Evolutionary conservation across 1,284 basidiomycete species (phyloP), one percentile per base, ranked within the genome.

Genomic region (Puccinia coronata): DNA sequence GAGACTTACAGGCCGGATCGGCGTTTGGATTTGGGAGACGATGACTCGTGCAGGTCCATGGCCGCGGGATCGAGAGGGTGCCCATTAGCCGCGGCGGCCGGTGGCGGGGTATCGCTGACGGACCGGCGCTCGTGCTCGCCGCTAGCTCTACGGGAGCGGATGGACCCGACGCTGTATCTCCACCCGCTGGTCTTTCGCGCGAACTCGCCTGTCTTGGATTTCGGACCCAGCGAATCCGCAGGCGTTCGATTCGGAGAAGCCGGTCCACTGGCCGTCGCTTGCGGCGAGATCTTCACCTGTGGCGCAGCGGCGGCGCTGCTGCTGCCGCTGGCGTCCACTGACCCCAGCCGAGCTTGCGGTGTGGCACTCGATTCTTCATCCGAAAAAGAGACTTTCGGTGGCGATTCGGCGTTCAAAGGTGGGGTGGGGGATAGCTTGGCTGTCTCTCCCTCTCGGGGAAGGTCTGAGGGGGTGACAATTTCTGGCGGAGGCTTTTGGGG

Each of bases 81-180:
- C 6, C 8, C 69, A n/a, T 51, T 36, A 2, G 28, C 14, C 2
- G 20, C 12, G 12, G n/a, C n/a, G n/a, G n/a, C n/a, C n/a, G n/a
- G n/a, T n/a, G 59, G 39, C 28, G 36, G 25, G 11, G 20, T 73
- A 28, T 55, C 36, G n/a, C 73, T 61, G 43, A 67, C 65, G 4
- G 65, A 67, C 8, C 65, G 36, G 20, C 43, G 69, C 12, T 47
- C 25, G n/a, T 71, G n/a, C 1, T 71, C 69, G 28, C 43, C 25
- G 28, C 69, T 71, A 51, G 47, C 28, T 18, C 43, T 47, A 9
- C 69, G 69, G 47, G 69, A 71, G 4, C 69, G 69, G 18, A 77
- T 65, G 34, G 75, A 77, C 8, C 75, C 75, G 16, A 77, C 31
- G 31, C 61, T 67, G 28, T 53, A 63, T 77, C 74, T 43, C 74